These are phyloP conservation scores for Gorgonomyces haynaldii DNA, from an alignment of 192 early-diverging fungal genomes.

Conservation along the genomic window DNA sequence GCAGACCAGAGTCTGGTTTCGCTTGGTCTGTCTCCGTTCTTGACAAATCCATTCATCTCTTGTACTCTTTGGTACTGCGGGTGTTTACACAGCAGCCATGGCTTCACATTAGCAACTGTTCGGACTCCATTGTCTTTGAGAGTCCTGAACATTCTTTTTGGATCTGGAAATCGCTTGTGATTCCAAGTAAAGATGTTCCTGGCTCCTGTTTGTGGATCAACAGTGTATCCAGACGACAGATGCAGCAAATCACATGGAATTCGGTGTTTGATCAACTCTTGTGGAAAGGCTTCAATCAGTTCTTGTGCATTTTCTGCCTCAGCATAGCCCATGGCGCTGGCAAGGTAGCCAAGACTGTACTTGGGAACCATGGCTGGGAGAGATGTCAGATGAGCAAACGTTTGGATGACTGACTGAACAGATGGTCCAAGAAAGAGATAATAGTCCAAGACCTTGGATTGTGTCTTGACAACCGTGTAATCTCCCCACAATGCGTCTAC, in stretches of 20 bases:
- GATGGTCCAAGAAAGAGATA: slow-evolving; percentile 14
- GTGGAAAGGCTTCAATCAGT: slow-evolving; percentile 30
- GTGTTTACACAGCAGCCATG: slow-evolving; percentile 43
- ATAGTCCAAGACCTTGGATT: slow-evolving; percentile 12
- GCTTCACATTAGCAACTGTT: slow-evolving; percentile 49
- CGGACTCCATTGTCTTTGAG: slow-evolving; percentile 32
- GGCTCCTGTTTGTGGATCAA: slow-evolving; percentile 25
- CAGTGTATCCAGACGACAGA: slow-evolving; percentile 49
- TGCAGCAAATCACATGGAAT: slow-evolving; percentile 52
- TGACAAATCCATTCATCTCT: slow-evolving; percentile 26
- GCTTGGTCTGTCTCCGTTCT: slow-evolving; percentile 1
- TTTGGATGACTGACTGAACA: slow-evolving; percentile 23
- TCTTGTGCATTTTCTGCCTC: slow-evolving; percentile 42
- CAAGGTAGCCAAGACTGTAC: slow-evolving; percentile 45
- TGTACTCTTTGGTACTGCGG: slow-evolving; percentile 33
- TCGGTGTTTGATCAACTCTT: slow-evolving; percentile 22
- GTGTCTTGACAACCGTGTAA: slow-evolving; percentile 25
- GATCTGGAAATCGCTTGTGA: slow-evolving; percentile 36
- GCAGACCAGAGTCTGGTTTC: slow-evolving; percentile 40
- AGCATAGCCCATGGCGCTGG: slow-evolving; percentile 53
- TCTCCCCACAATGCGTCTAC: slow-evolving; percentile 18
- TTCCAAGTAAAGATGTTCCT: slow-evolving; percentile 58
- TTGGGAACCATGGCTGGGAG: slow-evolving; percentile 34
- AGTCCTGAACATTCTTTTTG: slow-evolving; percentile 20
- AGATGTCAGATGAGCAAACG: slow-evolving; percentile 28